Conservation (phyloP, 176 grass and related monocot species). For the Oryza longistaminata region DNA sequence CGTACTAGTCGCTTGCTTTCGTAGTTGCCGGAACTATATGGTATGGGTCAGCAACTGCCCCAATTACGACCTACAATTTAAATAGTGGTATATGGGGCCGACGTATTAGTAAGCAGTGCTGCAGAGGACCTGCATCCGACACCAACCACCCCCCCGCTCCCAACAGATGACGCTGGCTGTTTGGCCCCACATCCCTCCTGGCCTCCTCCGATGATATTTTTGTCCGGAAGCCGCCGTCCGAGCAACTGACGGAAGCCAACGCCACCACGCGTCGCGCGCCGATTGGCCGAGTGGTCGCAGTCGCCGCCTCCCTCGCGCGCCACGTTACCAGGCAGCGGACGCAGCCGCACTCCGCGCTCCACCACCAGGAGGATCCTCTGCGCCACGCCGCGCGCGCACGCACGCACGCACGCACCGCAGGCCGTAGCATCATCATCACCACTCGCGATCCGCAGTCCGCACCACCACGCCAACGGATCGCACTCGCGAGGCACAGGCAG, state of each 20-base stretch:
- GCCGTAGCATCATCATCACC: background rate
- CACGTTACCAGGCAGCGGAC: slow-evolving; percentile 37
- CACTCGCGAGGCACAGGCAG: background rate
- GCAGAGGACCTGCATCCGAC: too few relatives aligned
- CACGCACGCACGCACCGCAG: background rate
- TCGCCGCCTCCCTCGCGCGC: slow-evolving; percentile 13
- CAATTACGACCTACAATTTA: too few relatives aligned
- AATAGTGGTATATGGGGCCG: too few relatives aligned
- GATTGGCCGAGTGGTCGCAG: background rate
- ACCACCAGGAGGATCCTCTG: slow-evolving; percentile 38
- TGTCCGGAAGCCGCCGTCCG: slow-evolving; percentile 39
- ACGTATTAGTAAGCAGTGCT: too few relatives aligned
- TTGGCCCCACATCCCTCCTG: background rate
- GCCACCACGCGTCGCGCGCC: slow-evolving; percentile 6
- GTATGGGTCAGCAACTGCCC: too few relatives aligned
- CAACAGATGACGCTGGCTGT: background rate
- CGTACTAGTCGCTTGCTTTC: too few relatives aligned
- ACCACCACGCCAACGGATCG: background rate
- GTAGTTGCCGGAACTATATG: too few relatives aligned
- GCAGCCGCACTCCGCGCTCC: slow-evolving; percentile 1
- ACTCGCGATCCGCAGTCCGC: background rate
- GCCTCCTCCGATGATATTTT: slow-evolving; percentile 36
- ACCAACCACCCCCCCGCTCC: background rate
- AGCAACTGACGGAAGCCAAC: slow-evolving; percentile 39
- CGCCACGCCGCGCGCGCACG: slow-evolving; percentile 18